Evolutionary conservation across 306 rosid species (phyloP).

Genomic region (Trifolium dubium): DNA sequence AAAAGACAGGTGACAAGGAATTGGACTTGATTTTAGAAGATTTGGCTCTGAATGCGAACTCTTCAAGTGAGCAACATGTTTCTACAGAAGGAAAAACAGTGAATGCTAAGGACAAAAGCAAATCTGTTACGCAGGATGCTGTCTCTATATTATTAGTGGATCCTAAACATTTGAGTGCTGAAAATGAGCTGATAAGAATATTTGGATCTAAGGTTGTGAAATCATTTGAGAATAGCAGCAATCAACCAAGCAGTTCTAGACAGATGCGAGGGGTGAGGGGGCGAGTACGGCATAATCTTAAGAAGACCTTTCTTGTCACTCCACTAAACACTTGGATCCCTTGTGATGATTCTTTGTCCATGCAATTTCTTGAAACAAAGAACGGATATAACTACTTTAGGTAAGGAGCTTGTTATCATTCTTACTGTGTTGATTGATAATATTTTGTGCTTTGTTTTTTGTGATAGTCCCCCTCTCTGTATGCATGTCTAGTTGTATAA

Average conservation of each 20-base stretch:
- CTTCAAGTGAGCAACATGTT: slow-evolving; percentile 37
- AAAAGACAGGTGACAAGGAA: slow-evolving; percentile 52
- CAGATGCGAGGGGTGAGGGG: slow-evolving; percentile 77
- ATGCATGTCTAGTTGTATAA: not conserved
- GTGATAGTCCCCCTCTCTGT: not conserved
- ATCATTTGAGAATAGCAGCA: slow-evolving; percentile 78
- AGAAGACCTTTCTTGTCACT: slow-evolving; percentile 78
- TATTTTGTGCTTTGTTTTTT: not conserved
- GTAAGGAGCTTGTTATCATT: slow-evolving; percentile 53
- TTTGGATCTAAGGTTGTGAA: slow-evolving; percentile 96
- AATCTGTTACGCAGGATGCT: slow-evolving; percentile 46
- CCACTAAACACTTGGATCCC: slow-evolving; percentile 86
- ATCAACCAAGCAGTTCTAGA: slow-evolving; percentile 83
- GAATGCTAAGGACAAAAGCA: slow-evolving; percentile 42
- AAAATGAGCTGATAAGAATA: slow-evolving; percentile 84
- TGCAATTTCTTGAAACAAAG: slow-evolving; percentile 69
- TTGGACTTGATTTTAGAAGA: slow-evolving; percentile 67
- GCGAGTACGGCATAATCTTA: slow-evolving; percentile 56
- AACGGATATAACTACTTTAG: slow-evolving; percentile 75
- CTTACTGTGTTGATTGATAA: slow-evolving; percentile 16
- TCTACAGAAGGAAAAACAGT: slow-evolving; percentile 44
- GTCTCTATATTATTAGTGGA: slow-evolving; percentile 66
- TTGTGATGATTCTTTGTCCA: slow-evolving; percentile 88
- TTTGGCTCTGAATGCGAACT: slow-evolving; percentile 50
- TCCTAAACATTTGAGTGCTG: slow-evolving; percentile 87